Percentiles rank a stretch among this genome's conserved stretches.
These are phyloP conservation scores for Linum lewisii DNA, from an alignment of 345 rosid genomes.

Conservation along the genomic window DNA sequence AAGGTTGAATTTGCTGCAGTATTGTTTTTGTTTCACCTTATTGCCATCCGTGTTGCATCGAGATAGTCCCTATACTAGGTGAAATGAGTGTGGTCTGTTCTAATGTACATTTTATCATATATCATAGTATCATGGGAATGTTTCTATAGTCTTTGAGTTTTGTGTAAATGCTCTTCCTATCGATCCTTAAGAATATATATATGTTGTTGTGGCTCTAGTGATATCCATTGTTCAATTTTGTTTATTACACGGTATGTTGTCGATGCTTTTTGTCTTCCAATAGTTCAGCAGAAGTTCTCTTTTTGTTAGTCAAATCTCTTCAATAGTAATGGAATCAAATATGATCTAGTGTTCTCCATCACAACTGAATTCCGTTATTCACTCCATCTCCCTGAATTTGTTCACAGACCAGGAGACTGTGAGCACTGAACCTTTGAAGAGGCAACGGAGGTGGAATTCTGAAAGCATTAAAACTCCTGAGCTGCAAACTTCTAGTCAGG, in stretches of 20 bases:
- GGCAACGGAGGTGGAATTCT: constrained; percentile 89
- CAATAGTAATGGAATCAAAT: background rate
- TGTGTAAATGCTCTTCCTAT: too few relatives aligned
- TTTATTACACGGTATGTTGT: too few relatives aligned
- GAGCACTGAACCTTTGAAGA: constrained; percentile 59
- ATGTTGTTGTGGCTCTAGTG: background rate
- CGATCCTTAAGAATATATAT: background rate
- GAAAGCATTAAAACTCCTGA: constrained; percentile 53
- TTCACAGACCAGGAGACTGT: constrained; percentile 59
- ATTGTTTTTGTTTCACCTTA: too few relatives aligned
- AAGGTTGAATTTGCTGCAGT: too few relatives aligned
- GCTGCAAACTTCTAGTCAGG: constrained; percentile 33
- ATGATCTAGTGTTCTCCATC: background rate
- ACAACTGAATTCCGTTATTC: background rate
- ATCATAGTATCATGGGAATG: too few relatives aligned
- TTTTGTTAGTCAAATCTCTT: background rate
- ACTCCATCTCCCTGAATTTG: background rate
- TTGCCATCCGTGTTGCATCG: too few relatives aligned
- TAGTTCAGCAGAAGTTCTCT: background rate
- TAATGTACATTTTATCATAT: too few relatives aligned
- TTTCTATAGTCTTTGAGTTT: too few relatives aligned
- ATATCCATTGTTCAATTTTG: background rate
- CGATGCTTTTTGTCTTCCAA: background rate
- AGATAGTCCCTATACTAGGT: too few relatives aligned
- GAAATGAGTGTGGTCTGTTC: too few relatives aligned